Base-by-base conservation (phyloP, 805 yeast species). In the Wickerhamomyces bisporus region DNA sequence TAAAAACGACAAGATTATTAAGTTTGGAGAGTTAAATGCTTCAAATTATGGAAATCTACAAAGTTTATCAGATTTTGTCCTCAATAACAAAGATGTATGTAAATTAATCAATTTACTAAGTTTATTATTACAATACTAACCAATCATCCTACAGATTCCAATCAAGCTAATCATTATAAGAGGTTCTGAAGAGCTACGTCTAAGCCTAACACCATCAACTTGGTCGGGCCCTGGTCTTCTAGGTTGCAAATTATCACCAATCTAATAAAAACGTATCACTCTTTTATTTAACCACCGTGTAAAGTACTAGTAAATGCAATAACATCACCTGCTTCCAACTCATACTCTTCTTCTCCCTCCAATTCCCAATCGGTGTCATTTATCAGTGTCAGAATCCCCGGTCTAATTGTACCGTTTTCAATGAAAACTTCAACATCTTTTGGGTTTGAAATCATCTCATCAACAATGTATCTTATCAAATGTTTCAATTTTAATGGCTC, bases 331-430 rank as follows among this genome's bases (percentile, higher is more conserved):
- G 73, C 63, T 58, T 86, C 83, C 13, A 93, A 58, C n/a, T 69
- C 77, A 53, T 88, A 88, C 9, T 76, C 82, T 50, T 86, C 88
- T 60, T 81, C 88, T 10, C 87, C 98, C 58, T 88, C 95, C 12
- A 91, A 62, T 54, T 91, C 98, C 98, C 98, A 91, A 63, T 91
- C 98, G 0, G 95, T 79, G 57, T 91, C 98, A 55, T 91, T 91
- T 44, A 91, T 83, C 39, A 91, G 70, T 9, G 93, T 96, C 43
- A 91, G 66, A 33, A 91, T 86, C 3, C 98, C 98, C 0, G 98
- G 96, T 35, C 98, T 77, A 12, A 87, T 79, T 2, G 81, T 74
- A 10, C 69, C 95, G 48, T 86, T 89, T 50, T 86, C 93, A 6
- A 89, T 68, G 53, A 91, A 88, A 11, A 88, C 82, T 4, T 77